phyloP scores from a whole-genome alignment of 2,329 filamentous ascomycete genomes.

The Teratosphaeria gauchensis region DNA sequence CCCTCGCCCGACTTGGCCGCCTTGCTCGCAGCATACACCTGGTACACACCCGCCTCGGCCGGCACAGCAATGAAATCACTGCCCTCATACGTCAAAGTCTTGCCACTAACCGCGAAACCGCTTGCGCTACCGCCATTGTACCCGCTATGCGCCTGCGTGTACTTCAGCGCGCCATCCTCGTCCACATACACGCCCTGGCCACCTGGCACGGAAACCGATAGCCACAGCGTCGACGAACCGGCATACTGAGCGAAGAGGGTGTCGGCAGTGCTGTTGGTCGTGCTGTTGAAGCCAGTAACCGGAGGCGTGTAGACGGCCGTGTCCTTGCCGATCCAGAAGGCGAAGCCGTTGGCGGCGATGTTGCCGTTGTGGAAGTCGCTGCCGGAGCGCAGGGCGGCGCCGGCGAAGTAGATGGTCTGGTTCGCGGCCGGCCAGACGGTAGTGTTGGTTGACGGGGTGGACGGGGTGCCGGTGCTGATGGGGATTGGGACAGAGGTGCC shows the following conservation, averaged over 20 bases:
- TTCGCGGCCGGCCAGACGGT: neutral
- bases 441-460: neutral
- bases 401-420: neutral
- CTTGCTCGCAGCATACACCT: neutral
- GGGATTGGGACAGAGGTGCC: neutral
- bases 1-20: neutral
- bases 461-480: neutral
- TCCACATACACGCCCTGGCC: neutral
- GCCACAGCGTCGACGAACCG: neutral
- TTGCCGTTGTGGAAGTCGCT: neutral
- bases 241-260: neutral
- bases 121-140: neutral
- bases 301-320: neutral
- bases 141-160: neutral
- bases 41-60: neutral
- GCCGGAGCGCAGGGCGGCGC: neutral
- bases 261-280: neutral
- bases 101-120: neutral
- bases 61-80: neutral
- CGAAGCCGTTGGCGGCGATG: neutral
- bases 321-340: neutral
- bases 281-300: neutral
- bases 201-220: neutral
- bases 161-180: neutral
- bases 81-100: neutral